phyloP scores from a whole-genome alignment of 2,329 filamentous ascomycete species.

The Laburnicola sp. region DNA sequence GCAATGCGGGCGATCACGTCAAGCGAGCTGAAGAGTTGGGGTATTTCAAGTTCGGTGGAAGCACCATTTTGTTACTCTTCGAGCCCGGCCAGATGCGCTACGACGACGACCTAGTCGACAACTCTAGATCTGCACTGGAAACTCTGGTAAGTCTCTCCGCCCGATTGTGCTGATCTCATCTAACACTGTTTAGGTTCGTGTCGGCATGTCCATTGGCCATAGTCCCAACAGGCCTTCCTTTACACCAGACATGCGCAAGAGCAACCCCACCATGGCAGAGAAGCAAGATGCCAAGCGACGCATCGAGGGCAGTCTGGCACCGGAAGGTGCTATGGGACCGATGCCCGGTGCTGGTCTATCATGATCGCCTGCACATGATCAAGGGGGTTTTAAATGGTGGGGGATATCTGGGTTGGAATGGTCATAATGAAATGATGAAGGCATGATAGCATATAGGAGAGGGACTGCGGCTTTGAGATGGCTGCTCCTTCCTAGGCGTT shows the following conservation, averaged over 20 bases:
- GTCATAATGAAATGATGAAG: conserved; percentile 8
- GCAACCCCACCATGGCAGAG: conserved; percentile 77
- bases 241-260: conserved; percentile 84
- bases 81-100: conserved; percentile 89
- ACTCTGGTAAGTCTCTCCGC: conserved; percentile 72
- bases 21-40: conserved; percentile 87
- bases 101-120: conserved; percentile 85
- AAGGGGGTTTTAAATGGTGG: conserved; percentile 16
- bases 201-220: conserved; percentile 96
- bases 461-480: conserved; percentile 24
- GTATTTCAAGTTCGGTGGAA: conserved; percentile 98
- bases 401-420: conserved; percentile 14
- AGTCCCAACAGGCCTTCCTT: conserved; percentile 72
- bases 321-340: conserved; percentile 38
- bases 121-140: conserved; percentile 83
- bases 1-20: conserved; percentile 78
- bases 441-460: conserved; percentile 18
- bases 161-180: conserved; percentile 6
- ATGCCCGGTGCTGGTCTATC: conserved; percentile 42
- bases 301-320: conserved; percentile 67
- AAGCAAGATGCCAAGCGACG: conserved; percentile 83
- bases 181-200: conserved; percentile 68
- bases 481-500: conserved; percentile 15
- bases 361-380: conserved; percentile 1
- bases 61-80: conserved; percentile 85